Evolutionary conservation across 2,329 filamentous ascomycete species (phyloP), one percentile per base, ranked within the genome.

Genomic region (Pseudocercospora ulei): DNA sequence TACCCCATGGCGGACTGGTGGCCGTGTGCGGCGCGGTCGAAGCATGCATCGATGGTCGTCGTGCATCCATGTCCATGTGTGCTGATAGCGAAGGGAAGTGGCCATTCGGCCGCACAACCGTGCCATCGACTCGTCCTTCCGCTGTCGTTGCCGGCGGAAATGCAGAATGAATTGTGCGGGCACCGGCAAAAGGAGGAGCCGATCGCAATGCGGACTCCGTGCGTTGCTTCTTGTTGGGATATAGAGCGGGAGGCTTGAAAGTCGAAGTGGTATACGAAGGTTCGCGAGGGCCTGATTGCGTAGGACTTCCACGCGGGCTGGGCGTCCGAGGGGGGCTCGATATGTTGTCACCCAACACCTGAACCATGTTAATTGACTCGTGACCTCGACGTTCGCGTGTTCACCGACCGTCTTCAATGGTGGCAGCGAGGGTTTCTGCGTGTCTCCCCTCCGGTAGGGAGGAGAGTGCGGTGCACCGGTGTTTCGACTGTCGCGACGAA

Each of bases 171-270:
- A 39, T 24, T 13, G 8, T 45, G 12, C 27, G 34, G 4, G 42
- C 11, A 6, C 36, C 41, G 12, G 36, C 25, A 31, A 40, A 39
- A 16, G 47, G 39, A 29, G 43, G 39, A 7, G 35, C 35, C 3
- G 37, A 38, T 13, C 40, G 30, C 7, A 35, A 16, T 7, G 30
- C 24, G 5, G 48, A 39, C 14, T 52, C 53, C 3, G 51, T 58
- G 17, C 55, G 45, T 18, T 50, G 50, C 40, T 57, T 60, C 49
- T 61, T 60, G 48, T 58, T 57, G 2, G 58, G 58, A 38, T 61
- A 60, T 1, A 61, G 45, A 12, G 56, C 48, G 8, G 53, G 50
- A 8, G 58, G 58, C 38, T 58, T 59, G 51, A 56, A 59, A 2
- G 54, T 57, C 8, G 48, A 46, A 7, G 52, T 47, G 12, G 50